phyloP scores from a whole-genome alignment of 768 basidiomycete species.

The Pleurotus sapidus region DNA sequence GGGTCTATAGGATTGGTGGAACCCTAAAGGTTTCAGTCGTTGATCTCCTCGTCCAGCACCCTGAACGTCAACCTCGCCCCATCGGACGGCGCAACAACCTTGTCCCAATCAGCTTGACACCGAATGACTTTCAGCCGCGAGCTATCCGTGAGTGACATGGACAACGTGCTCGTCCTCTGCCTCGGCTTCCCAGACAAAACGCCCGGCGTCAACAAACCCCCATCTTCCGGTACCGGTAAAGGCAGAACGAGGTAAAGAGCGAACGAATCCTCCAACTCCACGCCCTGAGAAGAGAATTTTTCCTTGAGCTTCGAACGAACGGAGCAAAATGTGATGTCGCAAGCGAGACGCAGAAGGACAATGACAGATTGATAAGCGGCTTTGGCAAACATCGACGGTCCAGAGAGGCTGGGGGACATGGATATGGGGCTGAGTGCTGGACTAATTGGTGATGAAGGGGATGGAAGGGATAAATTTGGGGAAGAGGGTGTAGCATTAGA shows the following conservation, averaged over 20 bases:
- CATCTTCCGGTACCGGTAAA: slow-evolving; percentile 8
- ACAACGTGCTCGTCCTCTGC: slow-evolving; percentile 27
- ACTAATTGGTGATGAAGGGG: slow-evolving; percentile 15
- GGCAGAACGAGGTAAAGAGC: slow-evolving; percentile 52
- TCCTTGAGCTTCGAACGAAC: slow-evolving; percentile 58
- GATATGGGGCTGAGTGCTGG: slow-evolving; percentile 22
- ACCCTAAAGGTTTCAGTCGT: no score
- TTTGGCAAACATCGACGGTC: slow-evolving; percentile 50
- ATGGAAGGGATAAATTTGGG: slow-evolving; percentile 38
- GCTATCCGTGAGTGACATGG: slow-evolving; percentile 16
- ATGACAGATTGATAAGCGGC: slow-evolving; percentile 60
- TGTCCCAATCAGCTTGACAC: slow-evolving; percentile 61
- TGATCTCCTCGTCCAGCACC: slow-evolving; percentile 36
- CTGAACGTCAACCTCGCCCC: slow-evolving; percentile 56
- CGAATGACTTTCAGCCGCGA: slow-evolving; percentile 42
- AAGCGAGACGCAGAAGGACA: slow-evolving; percentile 56
- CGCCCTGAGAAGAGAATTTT: slow-evolving; percentile 56
- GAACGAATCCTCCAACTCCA: slow-evolving; percentile 53
- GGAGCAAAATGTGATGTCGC: slow-evolving; percentile 44
- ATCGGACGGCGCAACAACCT: slow-evolving; percentile 38
- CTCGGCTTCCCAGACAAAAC: slow-evolving; percentile 13
- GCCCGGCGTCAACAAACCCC: slow-evolving; percentile 4
- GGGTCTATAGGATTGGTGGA: no score
- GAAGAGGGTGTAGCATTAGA: slow-evolving; percentile 18
- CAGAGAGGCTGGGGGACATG: slow-evolving; percentile 20